Base-by-base conservation (phyloP, 805 yeast genomes). In the Teunomyces stri region DNA sequence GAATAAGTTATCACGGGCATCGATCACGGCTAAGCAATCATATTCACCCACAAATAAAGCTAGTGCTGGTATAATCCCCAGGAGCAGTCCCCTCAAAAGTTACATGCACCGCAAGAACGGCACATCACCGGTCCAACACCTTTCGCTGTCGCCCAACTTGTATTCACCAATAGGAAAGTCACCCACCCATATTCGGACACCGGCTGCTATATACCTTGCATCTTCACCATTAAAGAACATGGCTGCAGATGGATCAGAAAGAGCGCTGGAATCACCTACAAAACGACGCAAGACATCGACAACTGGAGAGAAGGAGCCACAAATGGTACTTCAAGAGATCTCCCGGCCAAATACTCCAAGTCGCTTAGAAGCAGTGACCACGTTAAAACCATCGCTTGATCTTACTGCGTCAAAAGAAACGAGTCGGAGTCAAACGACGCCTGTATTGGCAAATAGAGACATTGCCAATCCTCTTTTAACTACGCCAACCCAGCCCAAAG, bases 11-110 rank as follows among this genome's bases (percentile, higher is more conserved):
- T 66, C 74, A 28, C 65, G 63, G 51, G 78, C 78, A 10, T 68
- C 75, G n/a, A 68, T 70, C 30, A 63, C 78, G 12, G 78, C 78
- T 29, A 72, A 70, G 50, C 74, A 60, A 50, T 61, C 58, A 56
- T 54, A 51, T 39, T 50, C 58, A 21, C 54, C 62, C 12, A 47
- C 51, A 4, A 43, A 31, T 9, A 35, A 48, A 16, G 39, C 43
- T 12, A 42, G 15, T 51, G 39, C 45, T 11, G 53, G 36, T 36
- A 44, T 54, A 27, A 47, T 53, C 30, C 58, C 64, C 16, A 55
- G 50, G 35, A 47, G 59, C 29, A 64, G 68, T 37, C 70, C 74
- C 10, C 55, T 70, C 48, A 69, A 69, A 42, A 58, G 58, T 44
- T 56, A 64, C 47, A 57, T 58, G 45, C 53, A 58, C 50, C 60